Conservation (phyloP, 2,329 filamentous ascomycete genomes). For the Emericellopsis atlantica region DNA sequence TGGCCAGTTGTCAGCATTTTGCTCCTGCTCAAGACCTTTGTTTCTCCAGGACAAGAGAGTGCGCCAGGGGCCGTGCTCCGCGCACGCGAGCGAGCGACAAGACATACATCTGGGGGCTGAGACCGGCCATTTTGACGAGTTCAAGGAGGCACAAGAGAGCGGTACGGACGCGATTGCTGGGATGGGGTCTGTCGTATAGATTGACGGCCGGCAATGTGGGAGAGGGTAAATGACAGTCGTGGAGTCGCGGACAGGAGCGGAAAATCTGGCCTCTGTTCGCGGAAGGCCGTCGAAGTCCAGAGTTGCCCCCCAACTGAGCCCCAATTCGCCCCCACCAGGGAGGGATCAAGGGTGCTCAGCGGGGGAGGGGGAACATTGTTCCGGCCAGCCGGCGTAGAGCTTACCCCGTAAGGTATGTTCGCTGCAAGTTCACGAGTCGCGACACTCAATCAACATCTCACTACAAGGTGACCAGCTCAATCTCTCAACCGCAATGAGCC, state of each 20-base stretch:
- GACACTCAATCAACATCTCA: too few relatives aligned
- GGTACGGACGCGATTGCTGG: not conserved
- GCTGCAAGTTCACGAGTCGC: too few relatives aligned
- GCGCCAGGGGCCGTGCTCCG: constrained; percentile 5
- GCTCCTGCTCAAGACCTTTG: not conserved
- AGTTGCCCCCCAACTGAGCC: not conserved
- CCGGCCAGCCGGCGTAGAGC: too few relatives aligned
- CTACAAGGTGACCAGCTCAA: too few relatives aligned
- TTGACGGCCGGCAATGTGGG: not conserved
- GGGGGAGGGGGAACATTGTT: too few relatives aligned
- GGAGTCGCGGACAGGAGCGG: not conserved
- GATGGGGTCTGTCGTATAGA: not conserved
- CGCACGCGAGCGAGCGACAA: constrained; percentile 1
- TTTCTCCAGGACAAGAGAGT: not conserved
- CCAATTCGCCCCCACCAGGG: too few relatives aligned
- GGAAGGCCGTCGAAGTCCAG: not conserved
- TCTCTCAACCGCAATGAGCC: too few relatives aligned
- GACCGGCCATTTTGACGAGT: constrained; percentile 39
- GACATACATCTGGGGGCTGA: constrained; percentile 53
- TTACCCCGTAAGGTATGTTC: too few relatives aligned
- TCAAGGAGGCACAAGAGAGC: not conserved
- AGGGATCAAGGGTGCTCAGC: too few relatives aligned
- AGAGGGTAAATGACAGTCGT: not conserved
- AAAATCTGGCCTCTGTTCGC: not conserved
- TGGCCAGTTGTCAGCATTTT: constrained; percentile 26